phyloP scores from a whole-genome alignment of 2,329 filamentous ascomycete species.

The Stagonosporopsis chrysanthemi region DNA sequence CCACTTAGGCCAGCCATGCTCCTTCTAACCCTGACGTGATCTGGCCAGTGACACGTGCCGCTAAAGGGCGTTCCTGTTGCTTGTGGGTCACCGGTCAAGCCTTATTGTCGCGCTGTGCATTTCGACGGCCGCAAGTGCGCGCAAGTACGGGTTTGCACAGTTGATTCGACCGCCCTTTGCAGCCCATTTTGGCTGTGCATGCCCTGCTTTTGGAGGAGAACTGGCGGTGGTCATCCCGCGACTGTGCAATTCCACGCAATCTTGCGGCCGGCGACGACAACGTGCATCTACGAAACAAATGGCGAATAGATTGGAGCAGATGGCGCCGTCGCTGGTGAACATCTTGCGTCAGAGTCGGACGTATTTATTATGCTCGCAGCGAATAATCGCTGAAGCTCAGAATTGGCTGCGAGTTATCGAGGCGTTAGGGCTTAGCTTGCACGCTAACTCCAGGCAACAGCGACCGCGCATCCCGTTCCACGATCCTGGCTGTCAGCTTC shows the following conservation, averaged over 20 bases:
- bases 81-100: conserved; percentile 32
- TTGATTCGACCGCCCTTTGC: conserved; percentile 24
- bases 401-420: conserved; percentile 31
- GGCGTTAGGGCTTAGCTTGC: conserved; percentile 29
- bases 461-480: conserved; percentile 8
- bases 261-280: conserved; percentile 10
- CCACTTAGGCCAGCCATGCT: conserved; percentile 23
- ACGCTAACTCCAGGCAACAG: conserved; percentile 32
- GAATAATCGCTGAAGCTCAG: conserved; percentile 32
- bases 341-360: conserved; percentile 26
- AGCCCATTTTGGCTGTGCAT: conserved; percentile 16
- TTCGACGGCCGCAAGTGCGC: conserved; percentile 8
- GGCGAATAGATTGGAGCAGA: conserved; percentile 20
- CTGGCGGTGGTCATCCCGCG: conserved; percentile 16
- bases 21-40: conserved; percentile 15
- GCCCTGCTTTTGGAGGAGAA: conserved; percentile 12
- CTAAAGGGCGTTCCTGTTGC: conserved; percentile 32
- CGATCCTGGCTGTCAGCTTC: conserved; percentile 23
- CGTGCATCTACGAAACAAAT: conserved; percentile 18
- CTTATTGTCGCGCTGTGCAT: conserved; percentile 14
- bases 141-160: background rate
- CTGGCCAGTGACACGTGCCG: conserved; percentile 21
- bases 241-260: conserved; percentile 1
- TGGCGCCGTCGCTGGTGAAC: conserved; percentile 18
- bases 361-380: conserved; percentile 28